Evolutionary conservation across 2,329 filamentous ascomycete genomes (phyloP), one percentile per base, ranked within the genome.

Genomic region (Drechslera avenae): DNA sequence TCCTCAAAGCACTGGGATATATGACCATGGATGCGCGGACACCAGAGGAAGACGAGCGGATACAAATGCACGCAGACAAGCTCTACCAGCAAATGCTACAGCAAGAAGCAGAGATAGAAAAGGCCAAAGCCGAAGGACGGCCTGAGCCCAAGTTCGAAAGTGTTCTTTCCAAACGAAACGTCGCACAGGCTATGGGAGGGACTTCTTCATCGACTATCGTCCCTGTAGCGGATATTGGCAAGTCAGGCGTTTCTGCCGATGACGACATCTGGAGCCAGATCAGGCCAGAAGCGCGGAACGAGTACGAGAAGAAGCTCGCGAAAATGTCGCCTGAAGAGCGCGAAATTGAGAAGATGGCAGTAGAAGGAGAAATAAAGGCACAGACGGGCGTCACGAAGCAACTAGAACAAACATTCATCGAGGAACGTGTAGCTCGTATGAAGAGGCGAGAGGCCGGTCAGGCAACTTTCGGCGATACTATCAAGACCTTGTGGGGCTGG

Each of bases 11-110:
- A 1, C 77, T 99, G 14, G 94, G 94, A 4, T 97, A 97, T 71
- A 82, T 95, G 6, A 84, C 84, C 19, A 78, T 84, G 55, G 83
- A 88, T 36, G 83, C 86, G 17, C 78, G 86, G 7, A 76, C 81
- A 0, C 81, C 86, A 23, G 82, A 89, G 43, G 89, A 96, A 64
- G 92, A 97, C 72, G 84, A 88, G 62, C 91, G 50, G 52, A 78
- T 99, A 55, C 94, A 97, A 75, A 90, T 97, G 87, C 92, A 97
- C 73, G 93, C 93, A 52, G 94, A 99, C 76, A 85, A 84, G 57
- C 81, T 99, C 33, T 99, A 91, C 74, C 89, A 93, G 66, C 85
- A 88, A 62, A 91, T 97, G 86, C 75, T 96, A 31, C 82, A 85
- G 54, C 91, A 96, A 70, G 93, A 99, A 74, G 80, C 79, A 16